Percentiles rank a stretch among this genome's conserved stretches.
Conservation (phyloP, 352 stramenopile species). For the Phytophthora sansomeana region DNA sequence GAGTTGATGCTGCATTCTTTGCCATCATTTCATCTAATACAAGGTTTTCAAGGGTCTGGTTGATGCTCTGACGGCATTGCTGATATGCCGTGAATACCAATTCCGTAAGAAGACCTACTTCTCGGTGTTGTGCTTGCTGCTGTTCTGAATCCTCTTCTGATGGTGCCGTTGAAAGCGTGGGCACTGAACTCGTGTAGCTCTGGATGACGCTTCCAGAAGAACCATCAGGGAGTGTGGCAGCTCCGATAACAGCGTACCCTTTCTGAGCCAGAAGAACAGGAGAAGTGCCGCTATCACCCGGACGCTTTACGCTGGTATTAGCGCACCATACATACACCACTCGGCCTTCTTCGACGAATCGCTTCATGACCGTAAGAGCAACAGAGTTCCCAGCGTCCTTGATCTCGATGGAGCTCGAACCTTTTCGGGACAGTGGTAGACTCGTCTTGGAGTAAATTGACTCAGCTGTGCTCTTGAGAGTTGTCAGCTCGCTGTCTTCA, state of each 20-base stretch:
- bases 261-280: slow-evolving; percentile 35
- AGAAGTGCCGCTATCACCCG: neutral
- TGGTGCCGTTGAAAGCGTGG: slow-evolving; percentile 25
- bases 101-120: slow-evolving; percentile 42
- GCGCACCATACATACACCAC: slow-evolving; percentile 30
- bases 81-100: slow-evolving; percentile 41
- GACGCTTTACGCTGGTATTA: slow-evolving; percentile 15
- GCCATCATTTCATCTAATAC: slow-evolving; percentile 46
- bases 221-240: slow-evolving; percentile 32
- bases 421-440: slow-evolving; percentile 18
- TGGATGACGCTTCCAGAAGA: slow-evolving; percentile 27
- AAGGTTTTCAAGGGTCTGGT: slow-evolving; percentile 44
- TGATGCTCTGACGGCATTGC: slow-evolving; percentile 39
- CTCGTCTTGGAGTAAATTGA: slow-evolving; percentile 25
- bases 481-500: slow-evolving; percentile 23
- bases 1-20: slow-evolving; percentile 12
- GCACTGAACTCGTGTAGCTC: slow-evolving; percentile 39
- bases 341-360: slow-evolving; percentile 21
- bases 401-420: neutral
- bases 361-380: slow-evolving; percentile 29
- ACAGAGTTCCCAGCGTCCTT: slow-evolving; percentile 21
- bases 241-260: slow-evolving; percentile 21
- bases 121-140: slow-evolving; percentile 31
- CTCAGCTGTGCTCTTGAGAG: slow-evolving; percentile 24
- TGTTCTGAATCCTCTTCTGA: slow-evolving; percentile 12